Base-by-base conservation (phyloP, 2,329 filamentous ascomycete genomes). In the Venturiaceae sp. region DNA sequence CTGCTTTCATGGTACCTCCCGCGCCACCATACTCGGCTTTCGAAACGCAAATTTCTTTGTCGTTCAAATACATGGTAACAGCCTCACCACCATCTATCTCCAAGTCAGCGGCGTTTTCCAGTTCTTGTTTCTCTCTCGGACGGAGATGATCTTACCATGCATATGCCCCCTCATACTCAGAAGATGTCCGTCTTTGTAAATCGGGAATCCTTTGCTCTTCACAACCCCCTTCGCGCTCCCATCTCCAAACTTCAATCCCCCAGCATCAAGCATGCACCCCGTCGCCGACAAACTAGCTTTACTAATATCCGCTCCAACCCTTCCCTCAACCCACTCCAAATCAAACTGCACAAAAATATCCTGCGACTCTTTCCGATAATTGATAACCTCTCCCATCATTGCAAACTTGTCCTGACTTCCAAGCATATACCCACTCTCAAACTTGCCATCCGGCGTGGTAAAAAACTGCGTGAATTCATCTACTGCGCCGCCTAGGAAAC, bases 251-350 rank as follows among this genome's bases (percentile, higher is more conserved):
- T 39, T 39, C 11, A 39, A n/a, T n/a, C n/a, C n/a, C n/a, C n/a
- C 36, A n/a, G 11, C 52, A 28, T 9, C 23, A 9, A 28, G 16
- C 21, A 9, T 34, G 33, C 52, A 28, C 21, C 21, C 52, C 11
- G 21, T 26, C 23, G 58, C 55, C 14, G 14, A 26, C 55, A 23
- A 8, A 21, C 58, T 13, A 9, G 47, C 33, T 16, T 52, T 7
- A 9, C 7, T 28, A 9, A 46, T 46, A 58, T 58, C 55, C 13
- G 7, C 7, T 30, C 46, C 55, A 9, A 13, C 14, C 7, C 9
- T 8, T 14, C 55, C 55, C 21, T 57, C 47, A 19, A 58, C 14
- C 13, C 39, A 58, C 46, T 58, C 55, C 13, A 57, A 11, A 57
- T 58, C 44, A 7, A 58, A 16, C 11, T 21, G 13, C 9, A 58